phyloP scores from a whole-genome alignment of 768 basidiomycete genomes.

The Hygrophoropsis aurantiaca region DNA sequence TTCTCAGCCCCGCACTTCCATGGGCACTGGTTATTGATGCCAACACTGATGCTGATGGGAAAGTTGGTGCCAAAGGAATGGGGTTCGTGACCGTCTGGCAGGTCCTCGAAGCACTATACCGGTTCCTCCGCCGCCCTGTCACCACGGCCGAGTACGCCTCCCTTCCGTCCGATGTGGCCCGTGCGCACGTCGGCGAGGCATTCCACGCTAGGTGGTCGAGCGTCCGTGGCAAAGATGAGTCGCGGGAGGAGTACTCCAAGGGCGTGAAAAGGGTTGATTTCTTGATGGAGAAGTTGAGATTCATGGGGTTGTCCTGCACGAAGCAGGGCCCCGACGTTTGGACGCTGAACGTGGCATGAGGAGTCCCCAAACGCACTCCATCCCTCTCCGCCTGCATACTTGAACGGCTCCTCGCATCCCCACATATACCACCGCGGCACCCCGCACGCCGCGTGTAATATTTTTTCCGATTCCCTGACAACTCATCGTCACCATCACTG shows the following conservation, averaged over 20 bases:
- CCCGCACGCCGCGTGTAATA: no score
- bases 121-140: slow-evolving; percentile 40
- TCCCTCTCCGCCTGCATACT: no score
- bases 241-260: slow-evolving; percentile 41
- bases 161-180: slow-evolving; percentile 31
- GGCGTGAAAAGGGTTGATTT: slow-evolving; percentile 59
- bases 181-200: slow-evolving; percentile 38
- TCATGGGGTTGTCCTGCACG: slow-evolving; percentile 47
- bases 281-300: slow-evolving; percentile 39
- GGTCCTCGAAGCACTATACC: slow-evolving; percentile 47
- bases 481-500: no score
- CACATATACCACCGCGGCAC: no score
- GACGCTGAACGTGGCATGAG: slow-evolving; percentile 29
- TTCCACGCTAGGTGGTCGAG: slow-evolving; percentile 41
- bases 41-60: slow-evolving; percentile 12
- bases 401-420: no score
- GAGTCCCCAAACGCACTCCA: no score
- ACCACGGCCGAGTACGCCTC: slow-evolving; percentile 39
- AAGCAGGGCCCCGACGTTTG: slow-evolving; percentile 37
- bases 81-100: slow-evolving; percentile 43
- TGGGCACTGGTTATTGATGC: slow-evolving; percentile 34
- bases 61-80: no score
- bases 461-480: no score
- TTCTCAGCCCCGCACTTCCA: slow-evolving; percentile 31
- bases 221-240: slow-evolving; percentile 26